Evolutionary conservation across 768 basidiomycete genomes (phyloP).

Genomic region (Russula vinacea): DNA sequence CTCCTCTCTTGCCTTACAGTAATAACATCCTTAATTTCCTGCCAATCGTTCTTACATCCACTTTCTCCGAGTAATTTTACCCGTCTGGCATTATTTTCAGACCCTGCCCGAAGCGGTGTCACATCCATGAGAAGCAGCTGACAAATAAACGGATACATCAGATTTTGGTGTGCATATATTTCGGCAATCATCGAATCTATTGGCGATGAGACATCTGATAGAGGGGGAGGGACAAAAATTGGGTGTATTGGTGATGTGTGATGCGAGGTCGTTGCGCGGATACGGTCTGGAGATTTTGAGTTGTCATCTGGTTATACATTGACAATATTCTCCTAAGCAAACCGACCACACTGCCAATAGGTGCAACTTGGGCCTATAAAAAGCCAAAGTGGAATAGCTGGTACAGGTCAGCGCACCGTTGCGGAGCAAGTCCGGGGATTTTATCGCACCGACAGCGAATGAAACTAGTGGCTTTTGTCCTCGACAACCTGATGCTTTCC

Average conservation of each 20-base stretch:
- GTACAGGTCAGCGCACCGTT: neutral
- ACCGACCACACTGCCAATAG: neutral
- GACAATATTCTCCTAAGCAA: neutral
- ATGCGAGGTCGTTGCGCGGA: neutral
- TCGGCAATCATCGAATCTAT: neutral
- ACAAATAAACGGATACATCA: neutral
- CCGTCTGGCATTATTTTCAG: neutral
- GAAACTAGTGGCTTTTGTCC: conserved; percentile 25
- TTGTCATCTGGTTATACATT: conserved; percentile 1
- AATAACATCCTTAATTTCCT: neutral
- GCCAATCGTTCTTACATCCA: neutral
- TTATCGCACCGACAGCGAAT: neutral
- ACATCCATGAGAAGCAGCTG: neutral
- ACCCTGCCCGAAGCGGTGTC: neutral
- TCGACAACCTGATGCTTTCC: conserved; percentile 19
- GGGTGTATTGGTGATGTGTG: neutral
- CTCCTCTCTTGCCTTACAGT: neutral
- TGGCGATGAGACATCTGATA: neutral
- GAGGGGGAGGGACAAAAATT: neutral
- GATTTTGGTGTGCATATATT: neutral
- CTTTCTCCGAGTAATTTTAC: neutral
- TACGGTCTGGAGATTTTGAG: neutral
- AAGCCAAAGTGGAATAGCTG: neutral
- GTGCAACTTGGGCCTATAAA: neutral
- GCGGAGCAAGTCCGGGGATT: neutral